Evolutionary conservation across 2,329 filamentous ascomycete genomes (phyloP), one percentile per base, ranked within the genome.

Genomic region (Podosphaera leucotricha): DNA sequence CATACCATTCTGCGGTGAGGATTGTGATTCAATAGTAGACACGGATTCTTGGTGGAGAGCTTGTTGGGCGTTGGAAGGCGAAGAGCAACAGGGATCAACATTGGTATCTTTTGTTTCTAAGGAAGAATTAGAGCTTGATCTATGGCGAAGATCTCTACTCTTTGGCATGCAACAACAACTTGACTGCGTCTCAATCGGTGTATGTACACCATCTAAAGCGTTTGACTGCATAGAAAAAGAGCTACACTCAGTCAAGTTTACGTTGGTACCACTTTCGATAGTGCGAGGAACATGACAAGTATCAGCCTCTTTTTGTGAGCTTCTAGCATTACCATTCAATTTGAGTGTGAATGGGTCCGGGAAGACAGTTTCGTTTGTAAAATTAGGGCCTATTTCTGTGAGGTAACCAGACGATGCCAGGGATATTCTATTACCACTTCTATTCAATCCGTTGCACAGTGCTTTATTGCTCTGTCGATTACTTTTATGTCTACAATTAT

Each of bases 61-160:
- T 40, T 43, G 44, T 30, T 38, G 26, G 3, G 45, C 28, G 43
- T 59, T 59, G n/a, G n/a, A n/a, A n/a, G n/a, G n/a, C 11, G 59
- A 57, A 7, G 60, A 62, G 50, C 64, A 66, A 43, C 62, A 65
- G 22, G 59, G 53, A 21, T 48, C 52, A 10, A 47, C 48, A 49
- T 46, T 44, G 11, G 38, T 38, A 44, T 46, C 53, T 33, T 48
- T 33, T 18, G 38, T 20, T 39, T 55, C 52, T 7, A 51, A 43
- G 8, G 49, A 46, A 2, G 50, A 49, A 41, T 48, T 55, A 3
- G 47, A 22, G 41, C 48, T 54, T 19, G 55, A 54, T 24, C 47
- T 52, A 39, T 52, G 49, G 36, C 43, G 49, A 30, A 52, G 51
- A n/a, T 47, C 50, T 22, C 44, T 41, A 41, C 38, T 46, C 38